Evolutionary conservation across 257 asterid species (phyloP).

Genomic region (Rauvolfia tetraphylla): DNA sequence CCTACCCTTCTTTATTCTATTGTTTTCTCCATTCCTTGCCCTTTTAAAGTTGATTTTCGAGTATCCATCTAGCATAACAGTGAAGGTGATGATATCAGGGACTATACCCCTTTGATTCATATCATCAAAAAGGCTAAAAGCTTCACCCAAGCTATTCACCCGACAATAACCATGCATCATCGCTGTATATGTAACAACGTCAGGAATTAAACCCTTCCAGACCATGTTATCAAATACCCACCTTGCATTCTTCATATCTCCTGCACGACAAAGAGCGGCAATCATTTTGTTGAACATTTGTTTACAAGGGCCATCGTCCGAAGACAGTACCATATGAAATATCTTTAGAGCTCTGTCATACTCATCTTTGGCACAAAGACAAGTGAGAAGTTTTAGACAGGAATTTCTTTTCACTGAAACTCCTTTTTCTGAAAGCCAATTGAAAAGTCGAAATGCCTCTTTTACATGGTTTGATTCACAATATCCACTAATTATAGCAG

Average conservation of each 20-base stretch:
- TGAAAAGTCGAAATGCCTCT: conserved; percentile 49
- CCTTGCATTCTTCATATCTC: conserved; percentile 59
- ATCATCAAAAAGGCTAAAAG: conserved; percentile 47
- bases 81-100: conserved; percentile 71
- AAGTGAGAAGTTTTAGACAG: conserved; percentile 51
- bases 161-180: conserved; percentile 79
- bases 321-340: conserved; percentile 35
- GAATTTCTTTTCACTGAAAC: conserved; percentile 32
- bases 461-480: conserved; percentile 47
- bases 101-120: conserved; percentile 63
- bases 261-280: conserved; percentile 58
- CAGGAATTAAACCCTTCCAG: conserved; percentile 53
- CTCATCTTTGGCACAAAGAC: conserved; percentile 58
- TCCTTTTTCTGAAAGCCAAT: conserved; percentile 33
- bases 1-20: conserved; percentile 23
- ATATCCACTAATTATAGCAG: conserved; percentile 67
- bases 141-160: conserved; percentile 45
- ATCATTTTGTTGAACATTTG: conserved; percentile 45
- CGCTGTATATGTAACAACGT: conserved; percentile 55
- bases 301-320: conserved; percentile 41
- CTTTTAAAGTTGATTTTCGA: conserved; percentile 34
- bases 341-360: conserved; percentile 37
- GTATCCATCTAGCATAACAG: conserved; percentile 64
- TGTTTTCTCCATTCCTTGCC: conserved; percentile 21
- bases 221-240: conserved; percentile 52